Base-by-base conservation (phyloP, 345 rosid genomes). In the Physaria fendleri region DNA sequence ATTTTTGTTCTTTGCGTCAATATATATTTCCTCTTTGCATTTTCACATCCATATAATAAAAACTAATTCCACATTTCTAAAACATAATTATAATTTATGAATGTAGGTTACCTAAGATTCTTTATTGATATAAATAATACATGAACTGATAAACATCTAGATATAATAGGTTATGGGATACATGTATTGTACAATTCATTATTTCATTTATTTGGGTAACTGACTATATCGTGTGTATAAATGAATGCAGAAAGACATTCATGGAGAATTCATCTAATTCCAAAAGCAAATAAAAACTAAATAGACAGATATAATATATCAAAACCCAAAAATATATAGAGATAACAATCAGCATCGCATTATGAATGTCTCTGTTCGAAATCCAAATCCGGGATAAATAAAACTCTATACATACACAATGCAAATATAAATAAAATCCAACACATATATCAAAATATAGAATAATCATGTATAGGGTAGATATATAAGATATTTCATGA, bases 401-500 rank as follows among this genome's bases (percentile, higher is more conserved):
- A 33, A 50, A 24, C 14, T 52, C 33, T 60, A 52, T 24, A 49
- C 72, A 67, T 22, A 23, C 21, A 40, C 24, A 17, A 39, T 14
- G 38, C 49, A 39, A 6, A 28, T 50, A 58, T 40, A 33, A 14
- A 50, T 41, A 30, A n/a, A n/a, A n/a, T n/a, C n/a, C n/a, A n/a
- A n/a, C 56, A 53, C 2, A 33, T 23, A n/a, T 12, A 32, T 11
- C 1, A 2, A 22, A 8, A 56, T 43, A 44, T 18, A 37, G 48
- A 30, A 29, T 29, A 32, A 27, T 43, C 32, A 46, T 62, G 49
- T 55, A 10, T 38, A 45, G 37, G 29, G 54, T 43, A 23, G 5
- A 40, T 40, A 56, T 39, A 38, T 48, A 1, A 20, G 41, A 56
- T 24, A 8, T 34, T n/a, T 72, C 68, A 66, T 4, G 73, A 72